Evolutionary conservation across 2,329 filamentous ascomycete species (phyloP).

Genomic region (Stachybotrys chartarum): DNA sequence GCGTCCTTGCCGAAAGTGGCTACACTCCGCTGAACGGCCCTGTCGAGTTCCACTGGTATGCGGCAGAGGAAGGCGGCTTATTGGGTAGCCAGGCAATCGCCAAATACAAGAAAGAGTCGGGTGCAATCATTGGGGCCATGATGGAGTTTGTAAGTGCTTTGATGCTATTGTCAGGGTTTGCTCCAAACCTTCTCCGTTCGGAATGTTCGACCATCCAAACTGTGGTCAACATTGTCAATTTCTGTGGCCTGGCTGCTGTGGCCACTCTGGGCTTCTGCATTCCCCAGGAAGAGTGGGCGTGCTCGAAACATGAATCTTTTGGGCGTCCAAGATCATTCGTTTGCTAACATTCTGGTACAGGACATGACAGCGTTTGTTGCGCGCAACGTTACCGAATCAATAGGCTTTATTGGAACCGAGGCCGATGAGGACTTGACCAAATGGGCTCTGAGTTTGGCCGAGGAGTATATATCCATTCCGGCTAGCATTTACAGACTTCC

Average conservation of each 20-base stretch:
- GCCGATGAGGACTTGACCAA: slow-evolving; percentile 27
- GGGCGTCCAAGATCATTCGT: too few relatives aligned
- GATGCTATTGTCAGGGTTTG: neutral
- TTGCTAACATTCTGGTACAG: slow-evolving; percentile 5
- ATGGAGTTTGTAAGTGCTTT: slow-evolving; percentile 42
- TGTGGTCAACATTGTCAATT: too few relatives aligned
- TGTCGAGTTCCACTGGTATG: slow-evolving; percentile 74
- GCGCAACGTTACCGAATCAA: slow-evolving; percentile 28
- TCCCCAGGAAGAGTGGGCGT: too few relatives aligned
- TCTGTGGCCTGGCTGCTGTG: too few relatives aligned
- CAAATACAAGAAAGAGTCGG: slow-evolving; percentile 54
- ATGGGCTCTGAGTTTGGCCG: slow-evolving; percentile 24
- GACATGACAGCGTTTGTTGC: slow-evolving; percentile 33
- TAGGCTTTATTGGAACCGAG: slow-evolving; percentile 29
- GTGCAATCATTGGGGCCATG: slow-evolving; percentile 64
- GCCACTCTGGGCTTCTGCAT: too few relatives aligned
- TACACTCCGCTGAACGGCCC: slow-evolving; percentile 28
- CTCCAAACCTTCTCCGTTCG: too few relatives aligned
- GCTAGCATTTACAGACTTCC: slow-evolving; percentile 23
- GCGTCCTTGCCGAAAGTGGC: slow-evolving; percentile 48
- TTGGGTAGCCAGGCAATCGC: slow-evolving; percentile 60
- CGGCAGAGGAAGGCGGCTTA: slow-evolving; percentile 69
- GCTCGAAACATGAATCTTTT: too few relatives aligned
- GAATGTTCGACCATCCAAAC: too few relatives aligned
- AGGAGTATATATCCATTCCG: slow-evolving; percentile 28